Evolutionary conservation across 208 protist species (phyloP), one percentile per base, ranked within the genome.

Genomic region (Acanthamoeba castellanii): DNA sequence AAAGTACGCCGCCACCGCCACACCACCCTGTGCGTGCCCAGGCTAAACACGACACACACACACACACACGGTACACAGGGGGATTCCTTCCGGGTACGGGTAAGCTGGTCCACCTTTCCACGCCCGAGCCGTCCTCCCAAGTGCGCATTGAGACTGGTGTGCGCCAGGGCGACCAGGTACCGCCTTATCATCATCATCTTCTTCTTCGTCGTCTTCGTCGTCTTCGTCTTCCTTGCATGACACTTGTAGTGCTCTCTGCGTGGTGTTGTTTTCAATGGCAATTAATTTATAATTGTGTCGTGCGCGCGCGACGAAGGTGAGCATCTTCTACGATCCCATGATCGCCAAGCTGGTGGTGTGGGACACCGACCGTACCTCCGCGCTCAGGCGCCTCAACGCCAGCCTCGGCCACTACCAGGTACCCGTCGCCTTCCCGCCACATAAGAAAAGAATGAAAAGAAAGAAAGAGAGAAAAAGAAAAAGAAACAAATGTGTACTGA

Each of bases 281-380:
- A n/a, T n/a, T n/a, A n/a, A n/a, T n/a, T n/a, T n/a, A n/a, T n/a
- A n/a, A n/a, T n/a, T n/a, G n/a, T n/a, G n/a, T n/a, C n/a, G n/a
- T n/a, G n/a, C n/a, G n/a, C n/a, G n/a, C n/a, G n/a, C n/a, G n/a
- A n/a, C n/a, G n/a, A n/a, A n/a, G n/a, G 55, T 93, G 7, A 95
- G 96, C 1, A 96, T 99, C 45, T 98, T 99, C 95, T 99, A 99
- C 96, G 99, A 99, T 95, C 99, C 99, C 42, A 98, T 99, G 98
- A 99, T 99, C 97, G 98, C 98, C 52, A 99, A 99, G 97, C 95
- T 99, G 14, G 98, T 99, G 42, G 98, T 98, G 37, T 99, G 98
- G 97, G 98, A 97, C 32, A 84, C 93, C 42, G 96, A 98, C 95
- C 98, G 99, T 59, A 82, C 92, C 18, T 95, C 95, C 30, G 98